Evolutionary conservation across 2,329 filamentous ascomycete genomes (phyloP), one percentile per base, ranked within the genome.

Genomic region (Aschersonia sp.): DNA sequence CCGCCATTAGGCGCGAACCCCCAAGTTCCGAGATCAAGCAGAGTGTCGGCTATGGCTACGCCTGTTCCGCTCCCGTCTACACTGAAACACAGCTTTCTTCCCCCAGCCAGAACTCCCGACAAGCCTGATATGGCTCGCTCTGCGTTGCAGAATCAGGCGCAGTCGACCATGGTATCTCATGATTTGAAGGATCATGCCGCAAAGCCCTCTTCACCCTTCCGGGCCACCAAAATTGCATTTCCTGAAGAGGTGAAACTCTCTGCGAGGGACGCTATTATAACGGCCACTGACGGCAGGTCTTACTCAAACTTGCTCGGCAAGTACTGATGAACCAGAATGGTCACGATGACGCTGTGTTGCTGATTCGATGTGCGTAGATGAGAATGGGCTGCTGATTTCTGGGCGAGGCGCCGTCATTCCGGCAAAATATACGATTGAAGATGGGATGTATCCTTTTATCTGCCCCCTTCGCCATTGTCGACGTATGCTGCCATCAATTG

Each of bases 381-480:
- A 30, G 3, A 1, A 38, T 5, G 45, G 47, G 9, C 4, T 7
- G 4, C 12, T 9, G 7, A 30, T n/a, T 4, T 30, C 45, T 29
- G 12, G 45, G 28, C 43, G 55, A 4, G 65, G 66, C 4, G 57
- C 54, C 28, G 38, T 67, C 9, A 49, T 67, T 35, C 67, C 67
- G 1, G 50, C 53, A 2, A 54, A 53, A 4, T 68, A 69, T 47
- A 48, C 55, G 41, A 43, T 59, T 3, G 53, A 60, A 29, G 44
- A 52, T 5, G 49, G 61, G 42, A 51, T 53, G 1, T 48, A 45
- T 38, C 61, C 55, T 0, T 68, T 54, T 46, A 51, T 66, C 12
- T 70, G 67, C 40, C 64, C 67, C 4, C 57, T 69, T 3, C 60
- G 66, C 3, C 53, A 61, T 38, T 70, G 66, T 31, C 62, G 61